A percentile compares a stretch with the other conserved stretches of the same genome.
phyloP scores from a whole-genome alignment of 768 basidiomycete genomes.

The Suillus ampliporus region DNA sequence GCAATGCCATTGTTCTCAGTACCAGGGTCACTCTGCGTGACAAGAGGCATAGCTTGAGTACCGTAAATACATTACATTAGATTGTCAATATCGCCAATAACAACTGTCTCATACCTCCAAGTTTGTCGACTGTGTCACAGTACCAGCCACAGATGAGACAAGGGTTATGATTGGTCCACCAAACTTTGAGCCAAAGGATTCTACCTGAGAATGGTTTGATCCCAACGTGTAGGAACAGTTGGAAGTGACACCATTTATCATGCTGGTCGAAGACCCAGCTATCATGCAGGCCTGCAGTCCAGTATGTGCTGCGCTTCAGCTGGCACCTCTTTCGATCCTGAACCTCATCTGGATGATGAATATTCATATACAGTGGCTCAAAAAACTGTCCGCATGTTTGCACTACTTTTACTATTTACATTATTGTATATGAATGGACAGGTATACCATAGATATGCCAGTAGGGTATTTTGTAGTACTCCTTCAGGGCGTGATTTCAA shows the following conservation, averaged over 20 bases:
- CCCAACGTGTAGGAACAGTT: slow-evolving; percentile 35
- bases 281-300: slow-evolving; percentile 50
- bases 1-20: slow-evolving; percentile 36
- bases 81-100: not conserved
- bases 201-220: slow-evolving; percentile 25
- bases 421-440: no score
- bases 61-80: slow-evolving; percentile 6
- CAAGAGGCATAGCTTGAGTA: slow-evolving; percentile 19
- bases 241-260: slow-evolving; percentile 51
- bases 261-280: slow-evolving; percentile 48
- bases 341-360: slow-evolving; percentile 32
- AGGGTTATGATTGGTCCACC: slow-evolving; percentile 34
- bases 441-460: no score
- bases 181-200: slow-evolving; percentile 31
- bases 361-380: no score
- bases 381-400: no score
- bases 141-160: slow-evolving; percentile 24
- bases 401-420: no score
- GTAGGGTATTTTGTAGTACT: no score
- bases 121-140: slow-evolving; percentile 17
- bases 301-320: slow-evolving; percentile 40
- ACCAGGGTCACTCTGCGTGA: slow-evolving; percentile 34
- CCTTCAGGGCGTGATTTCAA: no score
- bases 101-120: slow-evolving; percentile 23
- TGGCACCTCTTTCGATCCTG: slow-evolving; percentile 15